These are phyloP conservation scores for Pseudognaphalium luteoalbum DNA, from an alignment of 129 eudicot species.

Conservation along the genomic window DNA sequence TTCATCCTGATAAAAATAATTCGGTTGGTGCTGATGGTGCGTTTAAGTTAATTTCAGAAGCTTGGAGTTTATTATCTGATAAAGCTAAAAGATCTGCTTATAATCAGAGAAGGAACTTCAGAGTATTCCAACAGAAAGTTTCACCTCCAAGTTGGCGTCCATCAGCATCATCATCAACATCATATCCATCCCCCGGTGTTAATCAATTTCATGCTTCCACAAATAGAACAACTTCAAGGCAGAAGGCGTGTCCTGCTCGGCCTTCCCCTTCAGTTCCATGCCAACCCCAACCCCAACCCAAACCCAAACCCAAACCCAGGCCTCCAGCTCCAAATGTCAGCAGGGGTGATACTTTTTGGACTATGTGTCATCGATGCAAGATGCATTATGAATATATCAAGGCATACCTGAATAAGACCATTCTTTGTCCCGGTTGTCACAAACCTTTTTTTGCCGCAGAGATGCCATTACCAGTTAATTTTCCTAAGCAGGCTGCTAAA, in stretches of 20 bases:
- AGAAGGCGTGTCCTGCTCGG: neutral
- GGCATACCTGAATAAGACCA: constrained; percentile 45
- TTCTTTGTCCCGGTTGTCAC: constrained; percentile 60
- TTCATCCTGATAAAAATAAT: constrained; percentile 87
- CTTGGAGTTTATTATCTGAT: constrained; percentile 73
- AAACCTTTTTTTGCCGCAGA: constrained; percentile 63
- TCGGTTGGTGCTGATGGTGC: constrained; percentile 80
- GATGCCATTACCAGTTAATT: constrained; percentile 52
- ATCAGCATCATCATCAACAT: neutral
- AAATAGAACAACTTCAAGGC: constrained; percentile 10
- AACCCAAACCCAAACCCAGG: neutral
- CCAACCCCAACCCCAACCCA: neutral
- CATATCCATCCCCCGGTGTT: neutral
- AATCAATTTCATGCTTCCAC: neutral
- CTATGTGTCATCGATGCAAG: constrained; percentile 60
- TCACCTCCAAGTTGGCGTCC: constrained; percentile 19
- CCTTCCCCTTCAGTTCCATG: neutral
- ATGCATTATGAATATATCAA: constrained; percentile 70
- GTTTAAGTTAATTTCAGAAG: constrained; percentile 66
- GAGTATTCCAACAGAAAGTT: constrained; percentile 41
- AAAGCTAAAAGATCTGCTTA: constrained; percentile 61
- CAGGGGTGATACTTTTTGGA: constrained; percentile 66
- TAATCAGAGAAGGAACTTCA: constrained; percentile 49
- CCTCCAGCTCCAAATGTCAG: constrained; percentile 28
- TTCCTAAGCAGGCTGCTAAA: neutral